Evolutionary conservation across 768 basidiomycete genomes (phyloP).

Genomic region (Macrolepiota dolichaula): DNA sequence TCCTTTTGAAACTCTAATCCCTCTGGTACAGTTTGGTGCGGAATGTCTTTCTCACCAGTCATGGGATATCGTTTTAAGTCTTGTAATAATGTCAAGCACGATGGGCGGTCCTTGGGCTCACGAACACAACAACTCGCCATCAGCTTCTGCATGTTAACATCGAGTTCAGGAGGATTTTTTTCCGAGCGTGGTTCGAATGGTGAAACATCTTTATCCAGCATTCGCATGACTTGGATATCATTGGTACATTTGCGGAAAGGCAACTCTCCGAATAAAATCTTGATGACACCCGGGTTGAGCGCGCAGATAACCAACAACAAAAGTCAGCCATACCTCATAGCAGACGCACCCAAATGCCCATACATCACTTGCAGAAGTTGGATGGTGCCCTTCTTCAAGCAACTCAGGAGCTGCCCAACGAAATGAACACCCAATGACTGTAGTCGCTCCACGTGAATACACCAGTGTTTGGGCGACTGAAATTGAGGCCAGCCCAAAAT

Average conservation of each 20-base stretch:
- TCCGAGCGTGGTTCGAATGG: not conserved
- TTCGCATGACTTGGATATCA: not conserved
- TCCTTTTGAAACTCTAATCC: no score
- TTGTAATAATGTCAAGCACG: not conserved
- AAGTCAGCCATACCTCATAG: no score
- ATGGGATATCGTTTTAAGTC: no score
- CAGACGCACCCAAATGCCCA: no score
- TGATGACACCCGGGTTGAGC: not conserved
- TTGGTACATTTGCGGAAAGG: not conserved
- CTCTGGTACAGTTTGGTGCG: no score
- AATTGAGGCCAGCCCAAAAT: slow-evolving; percentile 13
- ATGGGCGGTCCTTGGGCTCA: not conserved
- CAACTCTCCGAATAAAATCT: not conserved
- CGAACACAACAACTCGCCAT: not conserved
- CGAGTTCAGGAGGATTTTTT: no score
- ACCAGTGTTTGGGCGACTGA: no score
- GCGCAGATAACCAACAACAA: slow-evolving; percentile 10
- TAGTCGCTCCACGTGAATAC: not conserved
- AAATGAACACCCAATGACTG: not conserved
- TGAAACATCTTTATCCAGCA: not conserved
- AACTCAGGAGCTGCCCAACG: slow-evolving; percentile 19
- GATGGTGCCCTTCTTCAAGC: not conserved
- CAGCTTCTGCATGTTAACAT: not conserved
- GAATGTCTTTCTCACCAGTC: no score
- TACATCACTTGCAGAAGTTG: slow-evolving; percentile 12